Evolutionary conservation across 352 stramenopile genomes (phyloP).

Genomic region (Pythium aristosporum): DNA sequence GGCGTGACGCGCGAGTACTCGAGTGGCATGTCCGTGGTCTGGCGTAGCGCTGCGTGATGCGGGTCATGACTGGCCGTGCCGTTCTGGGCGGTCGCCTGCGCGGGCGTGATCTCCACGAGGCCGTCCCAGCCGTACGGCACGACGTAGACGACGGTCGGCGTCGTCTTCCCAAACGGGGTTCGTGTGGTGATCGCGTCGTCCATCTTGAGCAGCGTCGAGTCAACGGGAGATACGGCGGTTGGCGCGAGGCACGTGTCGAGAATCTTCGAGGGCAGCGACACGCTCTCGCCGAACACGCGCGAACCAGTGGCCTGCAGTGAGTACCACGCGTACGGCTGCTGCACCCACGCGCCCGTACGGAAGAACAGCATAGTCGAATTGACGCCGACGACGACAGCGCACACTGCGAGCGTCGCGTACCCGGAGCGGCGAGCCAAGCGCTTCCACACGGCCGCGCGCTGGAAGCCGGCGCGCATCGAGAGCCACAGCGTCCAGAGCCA

Average conservation of each 20-base stretch:
- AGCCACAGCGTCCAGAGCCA: slow-evolving; percentile 9
- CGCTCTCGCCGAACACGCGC: slow-evolving; percentile 32
- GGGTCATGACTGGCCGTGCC: background rate
- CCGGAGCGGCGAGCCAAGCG: slow-evolving; percentile 5
- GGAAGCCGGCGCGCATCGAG: slow-evolving; percentile 9
- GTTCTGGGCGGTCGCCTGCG: slow-evolving; percentile 1
- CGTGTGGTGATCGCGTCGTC: slow-evolving; percentile 31
- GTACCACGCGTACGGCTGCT: slow-evolving; percentile 67
- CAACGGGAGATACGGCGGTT: background rate
- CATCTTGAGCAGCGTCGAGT: slow-evolving; percentile 28
- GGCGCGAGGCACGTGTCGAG: slow-evolving; percentile 39
- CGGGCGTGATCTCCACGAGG: slow-evolving; percentile 4
- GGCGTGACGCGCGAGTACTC: slow-evolving; percentile 38
- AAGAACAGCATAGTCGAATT: slow-evolving; percentile 41
- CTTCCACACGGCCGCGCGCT: slow-evolving; percentile 16
- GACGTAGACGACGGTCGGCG: slow-evolving; percentile 42
- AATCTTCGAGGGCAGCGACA: slow-evolving; percentile 35
- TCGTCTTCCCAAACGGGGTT: background rate
- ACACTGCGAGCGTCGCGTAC: slow-evolving; percentile 6
- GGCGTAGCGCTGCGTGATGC: background rate
- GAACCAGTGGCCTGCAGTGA: slow-evolving; percentile 42
- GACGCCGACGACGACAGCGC: background rate
- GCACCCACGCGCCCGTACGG: slow-evolving; percentile 43
- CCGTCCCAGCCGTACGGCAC: slow-evolving; percentile 35
- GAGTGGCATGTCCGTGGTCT: background rate